These are phyloP conservation scores for Wickerhamiella alocasiicola DNA, from an alignment of 805 yeast species.

Conservation along the genomic window DNA sequence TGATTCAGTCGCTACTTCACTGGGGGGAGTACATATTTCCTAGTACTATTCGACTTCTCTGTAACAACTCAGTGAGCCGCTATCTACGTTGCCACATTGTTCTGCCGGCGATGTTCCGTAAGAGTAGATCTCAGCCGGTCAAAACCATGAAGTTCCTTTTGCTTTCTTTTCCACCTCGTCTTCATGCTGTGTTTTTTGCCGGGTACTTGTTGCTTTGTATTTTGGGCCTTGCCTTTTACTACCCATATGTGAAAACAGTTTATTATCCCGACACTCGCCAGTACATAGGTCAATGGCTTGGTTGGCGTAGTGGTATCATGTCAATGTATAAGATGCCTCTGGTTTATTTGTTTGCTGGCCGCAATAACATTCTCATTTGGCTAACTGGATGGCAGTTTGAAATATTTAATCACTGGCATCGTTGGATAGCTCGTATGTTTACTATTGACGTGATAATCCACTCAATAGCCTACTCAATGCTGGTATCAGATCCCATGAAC, in stretches of 20 bases:
- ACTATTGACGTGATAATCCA: constrained; percentile 41
- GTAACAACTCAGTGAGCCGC: constrained; percentile 4
- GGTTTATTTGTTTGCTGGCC: constrained; percentile 49
- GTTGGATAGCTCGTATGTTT: constrained; percentile 45
- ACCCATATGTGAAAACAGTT: not conserved
- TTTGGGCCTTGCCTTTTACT: constrained; percentile 8
- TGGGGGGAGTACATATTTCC: constrained; percentile 11
- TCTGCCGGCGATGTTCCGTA: constrained; percentile 24
- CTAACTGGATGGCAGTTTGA: no score
- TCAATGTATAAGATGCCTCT: constrained; percentile 33
- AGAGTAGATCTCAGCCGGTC: constrained; percentile 20
- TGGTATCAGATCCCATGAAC: constrained; percentile 41
- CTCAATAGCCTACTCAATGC: constrained; percentile 38
- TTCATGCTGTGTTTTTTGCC: no score
- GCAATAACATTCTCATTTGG: no score
- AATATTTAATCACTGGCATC: no score
- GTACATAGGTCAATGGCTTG: constrained; percentile 5
- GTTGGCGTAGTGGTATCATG: constrained; percentile 12
- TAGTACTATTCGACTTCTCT: not conserved
- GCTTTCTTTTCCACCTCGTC: constrained; percentile 29
- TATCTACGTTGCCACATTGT: constrained; percentile 13
- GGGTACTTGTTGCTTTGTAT: constrained; percentile 24
- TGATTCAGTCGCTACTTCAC: constrained; percentile 11
- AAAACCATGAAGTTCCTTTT: constrained; percentile 12
- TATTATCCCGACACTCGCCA: not conserved